Evolutionary conservation across 2,329 filamentous ascomycete species (phyloP), one percentile per base, ranked within the genome.

Genomic region (Calonectria pseudoreteaudii): DNA sequence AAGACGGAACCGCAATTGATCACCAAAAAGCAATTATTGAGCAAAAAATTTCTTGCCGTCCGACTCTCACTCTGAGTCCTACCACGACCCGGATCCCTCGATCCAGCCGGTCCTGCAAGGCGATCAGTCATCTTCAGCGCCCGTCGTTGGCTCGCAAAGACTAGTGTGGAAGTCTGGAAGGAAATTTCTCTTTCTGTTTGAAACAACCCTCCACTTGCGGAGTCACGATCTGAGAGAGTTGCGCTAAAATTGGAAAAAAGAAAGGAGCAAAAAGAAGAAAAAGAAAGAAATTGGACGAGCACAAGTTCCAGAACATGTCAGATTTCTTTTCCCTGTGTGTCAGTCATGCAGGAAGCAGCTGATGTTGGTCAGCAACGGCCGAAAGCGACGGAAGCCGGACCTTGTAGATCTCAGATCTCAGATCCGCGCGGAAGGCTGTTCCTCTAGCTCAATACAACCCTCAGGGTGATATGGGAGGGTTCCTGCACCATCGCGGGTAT

Each of bases 331-430:
- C 6, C 11, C 3, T 36, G 18, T 62, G 56, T 36, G 34, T 62
- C 56, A 62, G 34, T 62, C 56, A 62, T 62, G 56, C 56, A 62
- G 56, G 7, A 41, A 16, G 34, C 56, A 41, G 56, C 34, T 41
- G 56, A 62, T 44, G 56, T 62, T 41, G 56, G 56, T 62, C 36
- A 62, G 56, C 56, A 41, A 41, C 23, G 34, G 34, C 9, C n/a
- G 53, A n/a, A 31, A 3, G 56, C 56, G n/a, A 60, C 36, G 56
- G 56, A 36, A 16, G 26, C 23, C 34, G 38, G 56, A 62, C 56
- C 36, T 28, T 62, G 56, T 60, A 38, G 56, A 60, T 60, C 56
- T 60, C 56, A 41, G 34, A 62, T 62, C 56, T 62, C 56, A 62
- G 56, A 62, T 62, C 56, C 41, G 41, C 41, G 14, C 34, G 23